Percentiles rank a stretch among this genome's conserved stretches.
Conservation (phyloP, 2,329 filamentous ascomycete species). For the Beauveria medogensis region DNA sequence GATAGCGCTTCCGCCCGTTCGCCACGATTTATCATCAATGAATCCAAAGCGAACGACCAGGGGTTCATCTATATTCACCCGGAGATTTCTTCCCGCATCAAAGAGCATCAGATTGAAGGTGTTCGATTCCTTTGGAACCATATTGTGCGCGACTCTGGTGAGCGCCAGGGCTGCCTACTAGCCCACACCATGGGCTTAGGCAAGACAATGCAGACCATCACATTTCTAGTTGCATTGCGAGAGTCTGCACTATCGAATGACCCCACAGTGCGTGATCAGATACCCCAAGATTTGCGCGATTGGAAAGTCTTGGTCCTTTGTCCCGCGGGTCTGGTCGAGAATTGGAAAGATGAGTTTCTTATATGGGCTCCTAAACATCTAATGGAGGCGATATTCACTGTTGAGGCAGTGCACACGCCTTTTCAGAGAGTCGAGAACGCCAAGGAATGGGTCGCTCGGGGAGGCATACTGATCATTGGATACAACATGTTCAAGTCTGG, state of each 20-base stretch:
- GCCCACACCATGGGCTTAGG: constrained; percentile 89
- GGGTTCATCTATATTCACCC: constrained; percentile 56
- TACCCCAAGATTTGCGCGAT: constrained; percentile 56
- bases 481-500: constrained; percentile 55
- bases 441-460: constrained; percentile 50
- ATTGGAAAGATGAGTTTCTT: constrained; percentile 73
- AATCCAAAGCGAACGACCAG: constrained; percentile 47
- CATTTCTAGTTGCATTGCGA: constrained; percentile 67
- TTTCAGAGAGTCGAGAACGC: constrained; percentile 39
- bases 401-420: constrained; percentile 36
- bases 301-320: constrained; percentile 66
- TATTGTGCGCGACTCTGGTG: constrained; percentile 51
- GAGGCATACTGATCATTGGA: constrained; percentile 70
- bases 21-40: constrained; percentile 56
- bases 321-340: constrained; percentile 65
- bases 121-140: constrained; percentile 87
- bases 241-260: constrained; percentile 56
- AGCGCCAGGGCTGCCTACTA: constrained; percentile 67
- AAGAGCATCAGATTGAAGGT: constrained; percentile 72
- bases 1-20: constrained; percentile 36
- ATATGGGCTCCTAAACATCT: constrained; percentile 54
- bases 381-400: constrained; percentile 48
- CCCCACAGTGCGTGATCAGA: constrained; percentile 49
- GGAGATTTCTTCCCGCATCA: constrained; percentile 57
- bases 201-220: constrained; percentile 88